Base-by-base conservation (phyloP, 148 eudicot genomes). In the Talinum fruticosum region DNA sequence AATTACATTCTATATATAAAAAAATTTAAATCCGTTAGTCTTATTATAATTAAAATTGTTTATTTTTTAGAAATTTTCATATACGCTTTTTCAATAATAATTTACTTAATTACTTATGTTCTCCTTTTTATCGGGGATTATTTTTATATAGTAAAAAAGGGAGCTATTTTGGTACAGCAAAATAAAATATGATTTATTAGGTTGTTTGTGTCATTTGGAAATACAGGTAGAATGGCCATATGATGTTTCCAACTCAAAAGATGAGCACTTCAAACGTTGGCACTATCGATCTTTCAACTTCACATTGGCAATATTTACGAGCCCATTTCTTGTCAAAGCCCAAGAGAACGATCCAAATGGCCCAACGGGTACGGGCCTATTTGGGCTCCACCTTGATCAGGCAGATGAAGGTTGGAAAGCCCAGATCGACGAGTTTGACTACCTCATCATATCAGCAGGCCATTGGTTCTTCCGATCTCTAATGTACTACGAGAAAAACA, bases 401-500 rank as follows among this genome's bases (percentile, higher is more conserved):
- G 69, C 80, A 15, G 85, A 92, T 30, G 85, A 80, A 37, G 75
- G 71, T 62, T 92, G 97, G 97, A 77, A 85, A 3, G 62, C 86
- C 74, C 75, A 90, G 72, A 80, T 92, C 19, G 89, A 84, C 29
- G 84, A 79, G 0, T 88, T 90, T 71, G 87, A 92, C 74, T 89
- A 88, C 79, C 26, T 92, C 44, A 79, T 92, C 82, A 32, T 92
- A 81, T 86, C 87, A 1, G 87, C 89, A 1, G 97, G 91, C 62
- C 92, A 88, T 64, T 90, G 97, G 97, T 88, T 86, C 51, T 78
- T 54, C 75, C 90, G 92, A n/a, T 80, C 88, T 1, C 69, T 83
- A 33, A 79, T 86, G 75, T 92, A 83, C 79, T 85, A 88, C 77
- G 84, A 83, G 57, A 81, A 87, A 1, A 70, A 76, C 37, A 73